Evolutionary conservation across 495 filamentous ascomycete species (phyloP).

Genomic region (Penicillium canescens): DNA sequence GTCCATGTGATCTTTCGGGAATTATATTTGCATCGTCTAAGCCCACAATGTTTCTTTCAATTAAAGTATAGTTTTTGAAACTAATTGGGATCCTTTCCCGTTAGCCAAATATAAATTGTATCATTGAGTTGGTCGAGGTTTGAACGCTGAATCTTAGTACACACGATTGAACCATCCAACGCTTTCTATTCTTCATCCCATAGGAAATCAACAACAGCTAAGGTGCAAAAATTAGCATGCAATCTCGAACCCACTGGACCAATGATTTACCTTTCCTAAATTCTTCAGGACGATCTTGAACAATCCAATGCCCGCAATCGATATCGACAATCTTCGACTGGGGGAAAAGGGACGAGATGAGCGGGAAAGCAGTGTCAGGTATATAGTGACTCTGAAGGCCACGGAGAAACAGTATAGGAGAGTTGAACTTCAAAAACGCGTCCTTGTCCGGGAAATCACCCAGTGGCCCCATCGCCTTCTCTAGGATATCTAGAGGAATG

Average conservation of each 20-base stretch:
- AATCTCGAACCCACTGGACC: too few species aligned
- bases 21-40: constrained; percentile 1
- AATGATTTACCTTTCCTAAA: constrained; percentile 58
- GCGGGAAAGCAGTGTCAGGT: constrained; percentile 72
- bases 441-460: constrained; percentile 73
- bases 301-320: constrained; percentile 83
- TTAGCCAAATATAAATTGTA: too few species aligned
- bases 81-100: too few species aligned
- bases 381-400: constrained; percentile 77
- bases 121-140: too few species aligned
- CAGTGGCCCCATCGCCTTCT: constrained; percentile 56
- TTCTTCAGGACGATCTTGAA: constrained; percentile 75
- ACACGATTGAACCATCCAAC: too few species aligned
- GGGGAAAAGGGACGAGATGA: constrained; percentile 79
- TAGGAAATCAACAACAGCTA: too few species aligned
- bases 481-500: constrained; percentile 54
- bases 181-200: too few species aligned
- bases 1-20: background rate
- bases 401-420: constrained; percentile 70
- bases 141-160: too few species aligned
- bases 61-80: too few species aligned
- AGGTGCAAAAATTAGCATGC: too few species aligned
- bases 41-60: too few species aligned
- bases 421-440: constrained; percentile 59
- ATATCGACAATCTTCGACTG: constrained; percentile 70